Evolutionary conservation across 768 basidiomycete species (phyloP).

Genomic region (Floccularia luteovirens): DNA sequence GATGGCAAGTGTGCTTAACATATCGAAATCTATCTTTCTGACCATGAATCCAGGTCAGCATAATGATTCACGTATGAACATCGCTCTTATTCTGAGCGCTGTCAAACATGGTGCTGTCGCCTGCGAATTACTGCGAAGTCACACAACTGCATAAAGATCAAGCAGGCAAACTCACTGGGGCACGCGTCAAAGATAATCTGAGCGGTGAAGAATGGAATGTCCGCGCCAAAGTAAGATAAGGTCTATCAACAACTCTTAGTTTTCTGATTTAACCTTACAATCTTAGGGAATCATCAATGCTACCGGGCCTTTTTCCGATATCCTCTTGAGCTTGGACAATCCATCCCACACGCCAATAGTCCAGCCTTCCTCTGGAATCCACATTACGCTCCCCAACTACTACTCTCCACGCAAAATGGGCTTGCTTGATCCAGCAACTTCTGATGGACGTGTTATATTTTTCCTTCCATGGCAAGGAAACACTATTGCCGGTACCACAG

Average conservation of each 20-base stretch:
- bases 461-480: conserved; percentile 99
- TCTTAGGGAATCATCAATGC: conserved; percentile 87
- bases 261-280: neutral
- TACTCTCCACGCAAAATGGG: conserved; percentile 95
- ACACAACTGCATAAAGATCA: conserved; percentile 65
- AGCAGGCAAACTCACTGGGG: conserved; percentile 60
- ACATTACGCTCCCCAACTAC: conserved; percentile 96
- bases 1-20: conserved; percentile 57
- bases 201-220: conserved; percentile 81
- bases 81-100: conserved; percentile 90
- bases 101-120: conserved; percentile 85
- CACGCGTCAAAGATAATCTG: conserved; percentile 71
- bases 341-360: conserved; percentile 79
- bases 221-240: conserved; percentile 60
- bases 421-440: conserved; percentile 89
- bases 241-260: neutral
- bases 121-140: conserved; percentile 88
- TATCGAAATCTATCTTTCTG: neutral
- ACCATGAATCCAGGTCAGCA: conserved; percentile 71
- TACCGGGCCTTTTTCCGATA: conserved; percentile 90
- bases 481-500: conserved; percentile 96
- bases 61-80: conserved; percentile 98
- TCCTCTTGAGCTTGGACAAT: conserved; percentile 76
- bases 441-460: conserved; percentile 96
- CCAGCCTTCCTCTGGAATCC: conserved; percentile 86